Evolutionary conservation across 768 basidiomycete species (phyloP), one percentile per base, ranked within the genome.

Genomic region (Flagelloscypha sp.): DNA sequence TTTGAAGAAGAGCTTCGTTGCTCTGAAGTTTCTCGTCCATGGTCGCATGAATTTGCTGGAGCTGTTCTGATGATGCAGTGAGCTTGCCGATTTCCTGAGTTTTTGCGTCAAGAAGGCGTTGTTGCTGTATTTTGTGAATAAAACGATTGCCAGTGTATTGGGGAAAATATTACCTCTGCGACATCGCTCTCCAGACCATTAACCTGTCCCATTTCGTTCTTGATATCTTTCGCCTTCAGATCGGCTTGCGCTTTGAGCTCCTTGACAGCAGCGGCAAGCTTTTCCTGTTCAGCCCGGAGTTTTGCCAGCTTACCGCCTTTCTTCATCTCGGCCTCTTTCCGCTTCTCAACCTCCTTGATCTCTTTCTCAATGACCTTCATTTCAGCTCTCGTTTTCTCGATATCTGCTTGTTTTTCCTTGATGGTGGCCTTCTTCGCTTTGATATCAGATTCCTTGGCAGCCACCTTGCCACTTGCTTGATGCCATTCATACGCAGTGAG

Each of bases 271-370:
- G 88, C 86, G 27, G 82, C 92, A 29, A 88, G 59, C 34, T 76
- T 77, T 23, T 75, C 74, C 5, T 84, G 85, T 11, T 80, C 72
- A 23, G 86, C 85, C 47, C 92, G 84, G 44, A 94, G 62, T 43
- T 80, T 79, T 56, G 84, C 86, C 46, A 93, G 65, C 59, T 84
- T 95, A 1, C 95, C 95, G 1, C 90, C 93, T 52, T 95, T 97
- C 50, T 76, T 77, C 55, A 92, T 68, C 59, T 99, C 95, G 46
- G 76, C 76, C 34, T 97, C 87, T 19, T 89, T 64, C 53, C 78
- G 74, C 60, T 76, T 76, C 40, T 74, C 70, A 16, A 97, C 84
- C 13, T 70, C 68, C 25, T 59, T 62, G 28, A 71, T 55, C 42
- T 82, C 79, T 45, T 69, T 74, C 59, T 92, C 85, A 7, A 83